These are phyloP conservation scores for Astrothelium macrocarpum DNA, from an alignment of 495 filamentous ascomycete genomes.

Conservation along the genomic window DNA sequence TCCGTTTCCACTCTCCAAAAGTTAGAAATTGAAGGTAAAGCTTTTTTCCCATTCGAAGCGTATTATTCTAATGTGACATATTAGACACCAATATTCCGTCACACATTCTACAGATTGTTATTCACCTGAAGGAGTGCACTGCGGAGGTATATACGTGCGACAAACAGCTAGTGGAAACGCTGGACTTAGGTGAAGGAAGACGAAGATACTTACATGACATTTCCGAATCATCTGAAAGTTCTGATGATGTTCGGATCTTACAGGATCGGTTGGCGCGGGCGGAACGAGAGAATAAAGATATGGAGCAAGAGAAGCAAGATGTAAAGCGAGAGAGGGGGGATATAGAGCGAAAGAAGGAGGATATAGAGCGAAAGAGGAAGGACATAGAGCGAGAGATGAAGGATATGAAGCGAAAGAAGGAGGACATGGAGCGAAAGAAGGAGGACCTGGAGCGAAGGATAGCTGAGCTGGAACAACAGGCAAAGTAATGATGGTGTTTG, in stretches of 20 bases:
- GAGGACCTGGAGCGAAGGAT: not conserved
- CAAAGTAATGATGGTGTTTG: no score
- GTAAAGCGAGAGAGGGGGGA: not conserved
- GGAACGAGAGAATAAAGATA: not conserved
- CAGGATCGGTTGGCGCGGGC: not conserved
- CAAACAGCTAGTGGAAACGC: not conserved
- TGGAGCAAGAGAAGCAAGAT: not conserved
- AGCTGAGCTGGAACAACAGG: no score
- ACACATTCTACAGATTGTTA: not conserved
- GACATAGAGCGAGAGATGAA: not conserved
- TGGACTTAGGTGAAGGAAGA: constrained; percentile 3
- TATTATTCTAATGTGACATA: not conserved
- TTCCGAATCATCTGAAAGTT: not conserved
- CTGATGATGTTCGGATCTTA: not conserved
- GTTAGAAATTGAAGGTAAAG: constrained; percentile 3
- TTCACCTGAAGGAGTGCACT: not conserved
- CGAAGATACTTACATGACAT: not conserved
- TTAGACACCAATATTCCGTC: not conserved
- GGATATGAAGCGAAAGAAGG: not conserved
- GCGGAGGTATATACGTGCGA: constrained; percentile 1
- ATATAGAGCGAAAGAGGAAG: not conserved
- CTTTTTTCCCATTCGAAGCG: not conserved
- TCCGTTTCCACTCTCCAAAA: constrained; percentile 8
- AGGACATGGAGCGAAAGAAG: not conserved
- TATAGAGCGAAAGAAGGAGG: not conserved